Base-by-base conservation (phyloP, 1,284 basidiomycete genomes). In the Apiotrichum gracile region DNA sequence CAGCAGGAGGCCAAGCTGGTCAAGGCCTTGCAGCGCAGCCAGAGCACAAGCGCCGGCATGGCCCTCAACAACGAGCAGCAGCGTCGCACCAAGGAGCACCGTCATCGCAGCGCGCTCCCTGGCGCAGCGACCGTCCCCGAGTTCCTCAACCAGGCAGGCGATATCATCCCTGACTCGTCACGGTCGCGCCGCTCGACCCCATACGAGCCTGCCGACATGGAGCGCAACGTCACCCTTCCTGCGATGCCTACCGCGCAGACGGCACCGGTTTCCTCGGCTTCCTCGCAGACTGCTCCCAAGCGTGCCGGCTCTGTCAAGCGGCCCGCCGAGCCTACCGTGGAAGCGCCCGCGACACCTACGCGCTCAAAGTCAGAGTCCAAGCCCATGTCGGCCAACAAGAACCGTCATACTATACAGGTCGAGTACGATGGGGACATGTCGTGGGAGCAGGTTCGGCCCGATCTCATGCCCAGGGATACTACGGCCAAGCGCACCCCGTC, bases 391-490 rank as follows among this genome's bases (percentile, higher is more conserved):
- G 51, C 67, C 47, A 74, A 70, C 65, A 71, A 67, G 49, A 82
- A 85, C 70, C 76, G 86, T 16, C 90, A 94, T 74, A 94, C 91
- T 3, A 89, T 94, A 38, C 91, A 96, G 72, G 85, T 96, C 52
- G 91, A 94, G 70, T 92, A 92, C 62, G 85, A 85, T 38, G 66
- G 64, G 19, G 70, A 73, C 44, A 54, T 39, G 52, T 27, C 42
- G 4, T 59, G 57, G 57, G 51, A 55, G 29, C 53, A 49, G 13
- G 52, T 49, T 25, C 69, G 17, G 37, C 51, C 54, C 3, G 43
- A 45, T n/a, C n/a, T n/a, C 22, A 62, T 66, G n/a, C 66, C 64
- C 5, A 13, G 19, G 14, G 25, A 10, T 9, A 13, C 38, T 24
- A 29, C 24, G 9, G 31, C 48, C 12, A 26, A 45, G 26, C 50